Evolutionary conservation across 371 early-diverging fungal genomes (phyloP).

Genomic region (Rhizomucor pusillus): DNA sequence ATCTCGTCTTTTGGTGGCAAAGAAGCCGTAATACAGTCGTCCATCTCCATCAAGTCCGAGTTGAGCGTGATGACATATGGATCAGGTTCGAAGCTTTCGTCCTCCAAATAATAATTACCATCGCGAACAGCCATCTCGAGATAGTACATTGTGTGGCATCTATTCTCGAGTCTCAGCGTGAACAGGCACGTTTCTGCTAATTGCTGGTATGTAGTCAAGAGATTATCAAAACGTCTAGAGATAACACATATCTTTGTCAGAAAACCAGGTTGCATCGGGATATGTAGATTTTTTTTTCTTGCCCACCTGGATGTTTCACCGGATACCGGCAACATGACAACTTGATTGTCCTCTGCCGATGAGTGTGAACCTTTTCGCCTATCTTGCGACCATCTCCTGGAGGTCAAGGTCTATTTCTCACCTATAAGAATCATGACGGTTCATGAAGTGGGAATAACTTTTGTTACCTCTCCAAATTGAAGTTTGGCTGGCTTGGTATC

Average conservation of each 20-base stretch:
- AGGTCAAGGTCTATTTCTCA: constrained; percentile 4
- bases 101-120: constrained; percentile 74
- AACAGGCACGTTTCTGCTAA: constrained; percentile 80
- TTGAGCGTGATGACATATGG: constrained; percentile 82
- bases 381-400: constrained; percentile 15
- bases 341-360: constrained; percentile 3
- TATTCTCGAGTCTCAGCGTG: constrained; percentile 79
- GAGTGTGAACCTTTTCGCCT: constrained; percentile 2
- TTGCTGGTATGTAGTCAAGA: constrained; percentile 61
- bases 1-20: constrained; percentile 64
- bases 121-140: constrained; percentile 91
- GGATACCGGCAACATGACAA: constrained; percentile 28
- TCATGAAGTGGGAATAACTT: background rate
- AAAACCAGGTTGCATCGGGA: no score
- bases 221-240: constrained; percentile 48
- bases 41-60: constrained; percentile 70
- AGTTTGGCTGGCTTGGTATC: background rate
- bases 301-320: constrained; percentile 47
- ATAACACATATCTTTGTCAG: background rate
- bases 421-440: no score
- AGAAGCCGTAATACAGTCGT: constrained; percentile 68
- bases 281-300: background rate
- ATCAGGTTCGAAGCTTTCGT: constrained; percentile 80
- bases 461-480: constrained; percentile 2
- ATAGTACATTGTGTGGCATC: constrained; percentile 86